These are phyloP conservation scores for Coemansia nantahalensis DNA, from an alignment of 192 early-diverging fungal genomes.

Conservation along the genomic window DNA sequence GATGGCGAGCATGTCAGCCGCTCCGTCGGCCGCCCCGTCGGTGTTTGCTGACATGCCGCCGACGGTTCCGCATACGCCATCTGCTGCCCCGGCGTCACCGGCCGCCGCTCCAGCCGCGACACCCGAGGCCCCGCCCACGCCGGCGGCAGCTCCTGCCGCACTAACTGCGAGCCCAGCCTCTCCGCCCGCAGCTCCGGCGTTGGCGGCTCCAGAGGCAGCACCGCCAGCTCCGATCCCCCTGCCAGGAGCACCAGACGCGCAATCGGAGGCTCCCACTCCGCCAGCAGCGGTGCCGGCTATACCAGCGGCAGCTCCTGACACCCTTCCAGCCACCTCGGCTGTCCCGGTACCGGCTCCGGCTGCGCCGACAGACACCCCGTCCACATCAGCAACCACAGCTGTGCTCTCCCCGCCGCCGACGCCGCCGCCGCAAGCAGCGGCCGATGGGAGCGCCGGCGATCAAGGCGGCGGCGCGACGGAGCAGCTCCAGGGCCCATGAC, in stretches of 20 bases:
- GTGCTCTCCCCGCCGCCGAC: neutral
- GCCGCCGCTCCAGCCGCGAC: neutral
- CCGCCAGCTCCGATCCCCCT: neutral
- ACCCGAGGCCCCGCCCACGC: neutral
- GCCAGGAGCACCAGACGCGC: neutral
- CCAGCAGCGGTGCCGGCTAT: neutral
- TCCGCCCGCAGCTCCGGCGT: no score
- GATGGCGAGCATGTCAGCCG: neutral
- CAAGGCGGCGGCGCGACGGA: no score
- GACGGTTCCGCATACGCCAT: neutral
- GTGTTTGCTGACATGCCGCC: neutral
- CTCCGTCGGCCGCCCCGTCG: no score
- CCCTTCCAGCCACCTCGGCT: no score
- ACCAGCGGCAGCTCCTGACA: no score
- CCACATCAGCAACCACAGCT: constrained; percentile 1
- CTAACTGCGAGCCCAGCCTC: no score
- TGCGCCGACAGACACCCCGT: neutral
- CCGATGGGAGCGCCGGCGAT: no score
- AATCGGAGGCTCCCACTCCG: neutral
- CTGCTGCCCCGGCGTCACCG: neutral
- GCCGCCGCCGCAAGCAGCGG: neutral
- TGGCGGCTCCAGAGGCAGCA: no score
- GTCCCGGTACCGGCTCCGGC: neutral
- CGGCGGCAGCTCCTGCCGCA: no score
- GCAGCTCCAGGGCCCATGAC: no score